phyloP scores from a whole-genome alignment of 352 stramenopile species.

The Phytophthora sp. region DNA sequence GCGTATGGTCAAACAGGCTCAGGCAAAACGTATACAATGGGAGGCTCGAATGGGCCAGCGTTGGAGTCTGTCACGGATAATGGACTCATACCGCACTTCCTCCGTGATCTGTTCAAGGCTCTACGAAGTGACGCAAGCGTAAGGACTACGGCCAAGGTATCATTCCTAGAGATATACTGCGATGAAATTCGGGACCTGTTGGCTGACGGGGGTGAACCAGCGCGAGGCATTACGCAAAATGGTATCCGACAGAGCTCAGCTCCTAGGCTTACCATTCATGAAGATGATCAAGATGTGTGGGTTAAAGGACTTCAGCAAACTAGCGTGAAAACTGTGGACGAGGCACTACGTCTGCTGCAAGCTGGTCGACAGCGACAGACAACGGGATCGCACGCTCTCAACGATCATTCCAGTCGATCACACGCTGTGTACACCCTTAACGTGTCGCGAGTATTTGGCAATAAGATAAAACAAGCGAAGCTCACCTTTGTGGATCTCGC shows the following conservation, averaged over 20 bases:
- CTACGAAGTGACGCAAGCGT: constrained; percentile 32
- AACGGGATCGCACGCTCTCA: constrained; percentile 73
- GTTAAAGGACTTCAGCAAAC: constrained; percentile 75
- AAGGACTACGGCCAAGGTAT: constrained; percentile 59
- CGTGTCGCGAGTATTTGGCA: constrained; percentile 43
- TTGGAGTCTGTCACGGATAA: constrained; percentile 38
- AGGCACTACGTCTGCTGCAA: constrained; percentile 70
- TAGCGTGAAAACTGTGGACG: constrained; percentile 47
- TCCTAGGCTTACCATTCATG: constrained; percentile 48
- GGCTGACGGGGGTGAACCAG: constrained; percentile 31
- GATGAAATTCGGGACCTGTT: constrained; percentile 97
- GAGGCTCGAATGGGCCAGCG: constrained; percentile 44
- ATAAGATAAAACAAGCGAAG: constrained; percentile 27
- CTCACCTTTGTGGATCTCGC: constrained; percentile 88
- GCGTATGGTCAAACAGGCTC: constrained; percentile 86
- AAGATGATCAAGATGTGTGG: constrained; percentile 60
- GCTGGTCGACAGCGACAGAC: constrained; percentile 71
- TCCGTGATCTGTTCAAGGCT: constrained; percentile 67
- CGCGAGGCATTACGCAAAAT: constrained; percentile 35
- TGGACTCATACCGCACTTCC: constrained; percentile 79
- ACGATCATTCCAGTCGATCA: constrained; percentile 86
- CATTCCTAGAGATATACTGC: constrained; percentile 97
- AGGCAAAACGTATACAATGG: constrained; percentile 86
- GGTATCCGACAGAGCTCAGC: constrained; percentile 12
- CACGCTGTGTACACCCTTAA: constrained; percentile 86